These are phyloP conservation scores for Anacardium occidentale DNA, from an alignment of 345 rosid species.

Conservation along the genomic window DNA sequence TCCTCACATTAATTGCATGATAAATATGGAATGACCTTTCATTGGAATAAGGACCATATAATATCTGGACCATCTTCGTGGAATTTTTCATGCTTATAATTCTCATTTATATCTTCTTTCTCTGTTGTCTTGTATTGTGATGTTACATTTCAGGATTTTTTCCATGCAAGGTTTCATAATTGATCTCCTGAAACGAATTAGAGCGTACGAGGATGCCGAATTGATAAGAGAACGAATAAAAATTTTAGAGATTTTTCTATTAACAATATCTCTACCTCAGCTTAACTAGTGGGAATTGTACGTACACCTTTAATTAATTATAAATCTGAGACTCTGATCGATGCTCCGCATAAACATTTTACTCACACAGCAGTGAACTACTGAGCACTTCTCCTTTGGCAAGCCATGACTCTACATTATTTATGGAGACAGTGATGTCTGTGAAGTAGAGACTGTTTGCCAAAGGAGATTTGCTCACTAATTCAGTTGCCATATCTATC, in stretches of 20 bases:
- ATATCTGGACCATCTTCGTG: slow-evolving; percentile 16
- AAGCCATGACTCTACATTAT: neutral
- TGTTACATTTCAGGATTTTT: neutral
- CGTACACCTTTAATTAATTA: neutral
- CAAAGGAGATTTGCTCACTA: slow-evolving; percentile 37
- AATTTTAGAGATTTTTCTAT: neutral
- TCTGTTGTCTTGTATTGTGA: neutral
- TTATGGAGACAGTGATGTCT: neutral
- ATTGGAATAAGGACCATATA: slow-evolving; percentile 17
- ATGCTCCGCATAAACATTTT: neutral
- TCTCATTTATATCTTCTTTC: neutral
- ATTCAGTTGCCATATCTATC: slow-evolving; percentile 13
- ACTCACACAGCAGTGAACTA: slow-evolving; percentile 12
- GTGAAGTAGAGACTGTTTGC: slow-evolving; percentile 8
- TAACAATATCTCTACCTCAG: neutral
- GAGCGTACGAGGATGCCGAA: slow-evolving; percentile 24
- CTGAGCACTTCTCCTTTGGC: slow-evolving; percentile 21
- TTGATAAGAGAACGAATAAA: slow-evolving; percentile 21
- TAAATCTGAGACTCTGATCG: neutral
- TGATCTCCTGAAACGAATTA: neutral
- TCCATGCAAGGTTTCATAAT: neutral
- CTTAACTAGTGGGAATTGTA: neutral
- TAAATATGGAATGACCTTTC: neutral
- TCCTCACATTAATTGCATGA: neutral
- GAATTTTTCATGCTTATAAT: slow-evolving; percentile 1